A percentile compares a stretch with the other conserved stretches of the same genome.
Conservation (phyloP, 768 basidiomycete species). For the Pleurotus ostreatus region DNA sequence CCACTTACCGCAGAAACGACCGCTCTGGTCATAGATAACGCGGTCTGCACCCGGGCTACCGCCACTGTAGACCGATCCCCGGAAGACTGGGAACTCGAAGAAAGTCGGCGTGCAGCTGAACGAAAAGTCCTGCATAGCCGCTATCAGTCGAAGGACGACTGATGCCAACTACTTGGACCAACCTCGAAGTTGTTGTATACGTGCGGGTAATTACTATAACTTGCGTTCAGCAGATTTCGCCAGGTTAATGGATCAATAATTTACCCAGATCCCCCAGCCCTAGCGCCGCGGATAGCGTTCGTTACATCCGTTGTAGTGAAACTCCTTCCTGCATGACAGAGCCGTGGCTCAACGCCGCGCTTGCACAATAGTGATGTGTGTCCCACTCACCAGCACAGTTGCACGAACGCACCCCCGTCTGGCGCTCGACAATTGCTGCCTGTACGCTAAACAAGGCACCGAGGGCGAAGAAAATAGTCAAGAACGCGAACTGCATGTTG, state of each 20-base stretch:
- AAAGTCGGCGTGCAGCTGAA: conserved; percentile 21
- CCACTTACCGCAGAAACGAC: conserved; percentile 21
- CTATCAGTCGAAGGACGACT: too few relatives aligned
- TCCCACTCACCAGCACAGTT: conserved; percentile 17
- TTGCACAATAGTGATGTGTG: not conserved
- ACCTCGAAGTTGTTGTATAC: conserved; percentile 23
- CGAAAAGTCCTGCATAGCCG: conserved; percentile 16
- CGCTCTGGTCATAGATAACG: conserved; percentile 23
- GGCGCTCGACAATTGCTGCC: conserved; percentile 16
- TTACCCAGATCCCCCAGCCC: conserved; percentile 20
- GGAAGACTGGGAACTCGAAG: conserved; percentile 23
- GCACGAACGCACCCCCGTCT: conserved; percentile 15
- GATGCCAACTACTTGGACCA: not conserved
- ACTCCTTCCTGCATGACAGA: conserved; percentile 1
- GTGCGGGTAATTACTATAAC: conserved; percentile 21
- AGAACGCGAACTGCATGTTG: not conserved
- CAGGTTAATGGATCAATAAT: not conserved
- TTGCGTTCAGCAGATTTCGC: not conserved
- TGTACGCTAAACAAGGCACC: conserved; percentile 11
- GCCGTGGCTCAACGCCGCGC: not conserved
- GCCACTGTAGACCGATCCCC: conserved; percentile 17
- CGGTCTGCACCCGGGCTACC: conserved; percentile 25
- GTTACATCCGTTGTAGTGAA: conserved; percentile 17
- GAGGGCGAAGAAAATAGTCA: not conserved
- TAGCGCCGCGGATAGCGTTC: conserved; percentile 15